Evolutionary conservation across 768 basidiomycete species (phyloP).

Genomic region (Nevesoporus exiguus): DNA sequence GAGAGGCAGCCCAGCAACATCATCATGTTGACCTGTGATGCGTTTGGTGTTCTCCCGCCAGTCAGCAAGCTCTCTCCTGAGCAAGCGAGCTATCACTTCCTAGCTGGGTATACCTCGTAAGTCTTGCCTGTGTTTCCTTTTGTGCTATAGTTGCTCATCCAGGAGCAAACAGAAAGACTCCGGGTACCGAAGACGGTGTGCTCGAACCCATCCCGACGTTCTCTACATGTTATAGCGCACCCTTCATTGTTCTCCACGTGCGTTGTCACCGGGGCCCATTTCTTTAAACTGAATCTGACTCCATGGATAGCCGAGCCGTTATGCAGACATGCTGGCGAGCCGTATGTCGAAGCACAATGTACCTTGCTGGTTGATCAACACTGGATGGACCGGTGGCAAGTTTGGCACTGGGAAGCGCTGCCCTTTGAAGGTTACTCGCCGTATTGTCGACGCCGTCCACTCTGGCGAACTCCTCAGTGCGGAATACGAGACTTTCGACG

Average conservation of each 20-base stretch:
- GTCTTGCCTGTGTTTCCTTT: conserved; percentile 22
- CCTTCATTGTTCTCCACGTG: conserved; percentile 98
- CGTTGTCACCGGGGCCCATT: conserved; percentile 20
- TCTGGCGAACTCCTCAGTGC: conserved; percentile 85
- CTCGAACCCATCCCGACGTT: conserved; percentile 98
- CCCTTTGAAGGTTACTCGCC: conserved; percentile 92
- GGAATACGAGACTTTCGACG: conserved; percentile 79
- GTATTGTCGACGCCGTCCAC: conserved; percentile 97
- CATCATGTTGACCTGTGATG: conserved; percentile 97
- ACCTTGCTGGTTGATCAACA: conserved; percentile 99
- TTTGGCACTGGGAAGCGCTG: conserved; percentile 93
- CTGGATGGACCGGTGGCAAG: conserved; percentile 93
- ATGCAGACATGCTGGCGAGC: conserved; percentile 95
- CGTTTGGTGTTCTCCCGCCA: conserved; percentile 96
- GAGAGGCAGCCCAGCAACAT: conserved; percentile 89
- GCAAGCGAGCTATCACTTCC: conserved; percentile 97
- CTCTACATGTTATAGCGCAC: conserved; percentile 98
- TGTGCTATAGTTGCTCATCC: conserved; percentile 10
- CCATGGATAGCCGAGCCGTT: conserved; percentile 70
- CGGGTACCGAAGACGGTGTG: conserved; percentile 98
- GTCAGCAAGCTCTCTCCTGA: conserved; percentile 89
- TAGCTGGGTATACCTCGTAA: conserved; percentile 93
- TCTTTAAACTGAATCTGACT: conserved; percentile 2
- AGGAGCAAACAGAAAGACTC: conserved; percentile 69
- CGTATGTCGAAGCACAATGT: conserved; percentile 88